Base-by-base conservation (phyloP, 164 flowering plant genomes). In the Macadamia tetraphylla region DNA sequence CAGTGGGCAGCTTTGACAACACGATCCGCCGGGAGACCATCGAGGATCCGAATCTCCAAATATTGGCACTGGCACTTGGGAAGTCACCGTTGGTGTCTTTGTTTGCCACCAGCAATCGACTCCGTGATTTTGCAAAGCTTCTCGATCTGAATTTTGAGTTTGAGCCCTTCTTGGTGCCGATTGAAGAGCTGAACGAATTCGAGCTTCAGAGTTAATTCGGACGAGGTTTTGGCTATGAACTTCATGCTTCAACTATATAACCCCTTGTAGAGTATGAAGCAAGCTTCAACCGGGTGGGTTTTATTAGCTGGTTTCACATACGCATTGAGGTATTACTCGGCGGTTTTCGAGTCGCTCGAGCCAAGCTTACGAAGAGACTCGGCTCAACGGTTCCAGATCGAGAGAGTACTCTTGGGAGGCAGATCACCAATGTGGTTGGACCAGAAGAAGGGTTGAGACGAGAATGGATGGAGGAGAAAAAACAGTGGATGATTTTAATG, bases 1-100 rank as follows among this genome's bases (percentile, higher is more conserved):
- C 96, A 94, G 72, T 94, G 97, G 98, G 88, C 96, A 0, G 90
- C 96, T 58, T 68, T 94, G 5, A 97, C 97, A 0, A 87, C 93
- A 29, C 81, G 97, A 29, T 68, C 92, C 9, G 62, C 78, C 29
- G 96, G 94, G 9, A 88, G 87, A 69, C 94, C 94, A 6, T 66
- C 64, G 1, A 68, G 67, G 14, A 78, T 92, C 30, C 82, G 94
- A 60, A 87, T 92, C 71, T 84, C 98, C 1, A 92, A 66, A 87
- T 92, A 52, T 92, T 92, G 1, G 91, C 94, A 9, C 84, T 84
- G 8, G 82, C 71, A 0, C 78, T 90, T 0, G 96, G 96, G 4
- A 52, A 67, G 0, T 75, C 81, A 11, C 92, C 93, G 7, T 77
- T 77, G 6, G 67, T 81, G 0, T 77, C 88, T 1, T 71, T 90